Conservation (phyloP, 2,329 filamentous ascomycete genomes). For the Fusarium anguioides region DNA sequence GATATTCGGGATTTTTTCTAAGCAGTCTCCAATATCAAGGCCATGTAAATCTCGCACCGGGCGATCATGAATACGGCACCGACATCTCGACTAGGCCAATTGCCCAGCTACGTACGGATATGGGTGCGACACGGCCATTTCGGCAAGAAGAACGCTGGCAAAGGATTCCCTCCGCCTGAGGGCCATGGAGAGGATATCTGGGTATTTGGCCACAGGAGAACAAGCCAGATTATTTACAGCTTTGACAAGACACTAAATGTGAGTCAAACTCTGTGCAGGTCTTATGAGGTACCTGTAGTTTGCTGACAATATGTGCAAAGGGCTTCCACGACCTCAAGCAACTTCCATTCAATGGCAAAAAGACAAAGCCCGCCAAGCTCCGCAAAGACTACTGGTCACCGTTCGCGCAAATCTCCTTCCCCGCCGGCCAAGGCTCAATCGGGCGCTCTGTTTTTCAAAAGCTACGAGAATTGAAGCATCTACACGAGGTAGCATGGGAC, state of each 20-base stretch:
- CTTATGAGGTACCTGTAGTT: not conserved
- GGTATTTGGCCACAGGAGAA: conserved; percentile 63
- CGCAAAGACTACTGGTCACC: conserved; percentile 76
- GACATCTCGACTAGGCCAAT: conserved; percentile 53
- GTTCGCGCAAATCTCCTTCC: conserved; percentile 69
- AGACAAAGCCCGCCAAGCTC: conserved; percentile 70
- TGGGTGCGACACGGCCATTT: conserved; percentile 55
- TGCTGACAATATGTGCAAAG: conserved; percentile 37
- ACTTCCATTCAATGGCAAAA: conserved; percentile 75
- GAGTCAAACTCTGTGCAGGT: conserved; percentile 34
- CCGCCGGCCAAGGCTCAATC: conserved; percentile 60
- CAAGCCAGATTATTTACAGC: conserved; percentile 65
- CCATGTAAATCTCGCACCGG: conserved; percentile 38
- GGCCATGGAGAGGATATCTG: conserved; percentile 69
- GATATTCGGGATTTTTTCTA: conserved; percentile 36
- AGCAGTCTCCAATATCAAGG: conserved; percentile 33
- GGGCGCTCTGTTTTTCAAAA: conserved; percentile 71
- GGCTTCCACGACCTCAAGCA: conserved; percentile 63
- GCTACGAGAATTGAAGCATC: conserved; percentile 71
- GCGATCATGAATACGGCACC: conserved; percentile 54
- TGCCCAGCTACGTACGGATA: conserved; percentile 56
- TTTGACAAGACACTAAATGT: conserved; percentile 60
- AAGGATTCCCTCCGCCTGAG: conserved; percentile 46
- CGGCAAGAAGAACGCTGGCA: conserved; percentile 36
- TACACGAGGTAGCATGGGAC: conserved; percentile 72